Evolutionary conservation across 306 rosid species (phyloP), one percentile per base, ranked within the genome.

Genomic region (Inga oerstediana): DNA sequence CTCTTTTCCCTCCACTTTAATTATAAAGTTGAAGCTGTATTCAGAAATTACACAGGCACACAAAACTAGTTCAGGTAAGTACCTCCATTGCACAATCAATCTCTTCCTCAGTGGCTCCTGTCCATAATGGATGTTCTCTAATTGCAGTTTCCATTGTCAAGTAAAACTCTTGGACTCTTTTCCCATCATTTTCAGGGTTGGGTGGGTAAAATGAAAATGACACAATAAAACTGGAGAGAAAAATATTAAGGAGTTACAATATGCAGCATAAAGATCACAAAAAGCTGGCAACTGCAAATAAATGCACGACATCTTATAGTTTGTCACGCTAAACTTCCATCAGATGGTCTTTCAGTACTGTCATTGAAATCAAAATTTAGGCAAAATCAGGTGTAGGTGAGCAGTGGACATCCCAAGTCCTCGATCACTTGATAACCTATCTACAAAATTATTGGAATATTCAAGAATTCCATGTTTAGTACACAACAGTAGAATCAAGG

Each of bases 51-150:
- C 17, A 30, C 7, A 58, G 46, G 59, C 24, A 58, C 15, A 80
- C 3, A 43, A 62, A 67, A 72, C 61, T 27, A 73, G 51, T 34
- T 16, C 48, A 59, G 39, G 44, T 17, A 34, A 13, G 20, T 75
- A 89, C 91, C 93, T 89, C 97, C 91, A 92, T 86, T 8, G 97
- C 89, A 86, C 85, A 76, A 68, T 92, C 92, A 72, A 91, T 86
- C 80, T 91, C 94, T 58, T 88, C 84, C 24, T 85, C 92, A 34
- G 90, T 82, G 83, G 97, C 91, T 71, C 77, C 85, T 4, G 84
- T 80, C 97, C 97, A 92, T 44, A 92, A 81, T 35, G 97, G 90
- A 84, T 92, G 90, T 76, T 90, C 89, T 39, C 80, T 68, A 48
- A 89, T 84, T 19, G 90, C 72, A 69, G 30, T 88, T 77, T 91